phyloP scores from a whole-genome alignment of 306 rosid genomes.

The Dicorynia guianensis region DNA sequence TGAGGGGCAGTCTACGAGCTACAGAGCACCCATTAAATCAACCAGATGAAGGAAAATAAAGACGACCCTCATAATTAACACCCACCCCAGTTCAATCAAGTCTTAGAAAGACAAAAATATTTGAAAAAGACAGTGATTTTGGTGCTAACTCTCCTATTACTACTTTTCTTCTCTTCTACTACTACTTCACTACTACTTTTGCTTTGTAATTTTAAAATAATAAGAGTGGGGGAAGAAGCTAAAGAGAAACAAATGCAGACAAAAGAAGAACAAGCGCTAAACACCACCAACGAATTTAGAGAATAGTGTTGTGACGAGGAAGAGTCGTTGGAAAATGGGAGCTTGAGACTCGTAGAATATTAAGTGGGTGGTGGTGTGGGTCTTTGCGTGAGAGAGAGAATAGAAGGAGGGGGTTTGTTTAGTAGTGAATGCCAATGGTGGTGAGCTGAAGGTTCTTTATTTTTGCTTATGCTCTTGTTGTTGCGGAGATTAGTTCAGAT shows the following conservation, averaged over 20 bases:
- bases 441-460: neutral
- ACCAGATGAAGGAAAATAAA: slow-evolving; percentile 37
- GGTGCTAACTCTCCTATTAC: slow-evolving; percentile 19
- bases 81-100: slow-evolving; percentile 53
- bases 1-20: slow-evolving; percentile 46
- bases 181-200: slow-evolving; percentile 4
- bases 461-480: neutral
- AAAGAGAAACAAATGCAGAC: slow-evolving; percentile 61
- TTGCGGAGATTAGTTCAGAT: slow-evolving; percentile 29
- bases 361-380: slow-evolving; percentile 40
- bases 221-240: slow-evolving; percentile 28
- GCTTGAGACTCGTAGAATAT: slow-evolving; percentile 49
- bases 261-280: slow-evolving; percentile 59
- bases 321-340: slow-evolving; percentile 44
- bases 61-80: slow-evolving; percentile 47
- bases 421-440: slow-evolving; percentile 14
- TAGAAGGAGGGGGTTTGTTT: slow-evolving; percentile 8
- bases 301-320: slow-evolving; percentile 43
- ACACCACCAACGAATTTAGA: slow-evolving; percentile 45
- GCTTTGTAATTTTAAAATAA: neutral
- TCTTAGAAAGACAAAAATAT: slow-evolving; percentile 34
- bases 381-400: slow-evolving; percentile 20
- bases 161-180: slow-evolving; percentile 12
- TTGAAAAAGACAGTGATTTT: slow-evolving; percentile 37
- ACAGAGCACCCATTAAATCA: slow-evolving; percentile 49